Base-by-base conservation (phyloP, 148 eudicot genomes). In the Vaccinium myrtillus region DNA sequence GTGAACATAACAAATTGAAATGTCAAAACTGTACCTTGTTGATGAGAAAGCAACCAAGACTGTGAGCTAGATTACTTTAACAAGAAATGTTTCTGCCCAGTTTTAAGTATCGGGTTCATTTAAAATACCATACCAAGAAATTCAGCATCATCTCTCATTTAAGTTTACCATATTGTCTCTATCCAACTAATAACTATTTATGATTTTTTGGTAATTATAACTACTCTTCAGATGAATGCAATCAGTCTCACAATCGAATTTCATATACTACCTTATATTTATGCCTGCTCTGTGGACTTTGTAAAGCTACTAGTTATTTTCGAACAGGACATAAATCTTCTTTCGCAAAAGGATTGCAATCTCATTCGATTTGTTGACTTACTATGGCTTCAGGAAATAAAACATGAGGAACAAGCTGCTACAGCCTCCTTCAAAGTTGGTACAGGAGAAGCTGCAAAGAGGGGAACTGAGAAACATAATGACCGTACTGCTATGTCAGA, bases 401-500 rank as follows among this genome's bases (percentile, higher is more conserved):
- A 85, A 77, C 87, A 50, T 70, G 77, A 80, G 54, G 85, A 59
- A 63, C 87, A 81, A 48, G 59, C 87, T 81, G 86, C 70, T 85
- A 87, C 77, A 73, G 81, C 82, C 75, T 81, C 89, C 67, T 79
- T 23, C 56, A 85, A 82, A 81, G 83, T 65, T 74, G 83, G 51
- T 39, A 32, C 75, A 0, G 88, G 69, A 87, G 91, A 86, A 77
- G 67, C 79, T 32, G 18, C 51, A 49, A 88, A 86, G 73, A 77
- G 81, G 84, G 88, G 36, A 88, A 82, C 13, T 79, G 95, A 84
- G 73, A 90, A 90, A 84, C 89, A 81, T 79, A 89, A 84, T 86
- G 90, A 86, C 49, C 90, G 54, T 78, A 77, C 78, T 65, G 91
- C 84, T 87, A 16, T 79, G 19, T 78, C 83, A 70, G 92, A 92